Evolutionary conservation across 2,329 filamentous ascomycete species (phyloP).

Genomic region (Fusarium humuli): DNA sequence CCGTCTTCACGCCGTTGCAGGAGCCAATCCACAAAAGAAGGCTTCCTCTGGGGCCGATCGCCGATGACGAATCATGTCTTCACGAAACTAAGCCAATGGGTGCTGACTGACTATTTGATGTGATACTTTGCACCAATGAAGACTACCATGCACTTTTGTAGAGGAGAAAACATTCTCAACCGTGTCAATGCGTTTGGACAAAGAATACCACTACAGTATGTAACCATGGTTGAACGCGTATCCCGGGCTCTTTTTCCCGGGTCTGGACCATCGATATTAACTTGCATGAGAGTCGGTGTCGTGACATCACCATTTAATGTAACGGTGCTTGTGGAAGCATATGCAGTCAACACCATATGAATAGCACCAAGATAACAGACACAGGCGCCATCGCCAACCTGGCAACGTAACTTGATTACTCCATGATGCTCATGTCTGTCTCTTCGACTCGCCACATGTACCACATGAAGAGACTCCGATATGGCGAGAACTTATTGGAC

Average conservation of each 20-base stretch:
- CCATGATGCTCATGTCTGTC: constrained; percentile 76
- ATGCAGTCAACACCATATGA: constrained; percentile 16
- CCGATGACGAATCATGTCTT: constrained; percentile 32
- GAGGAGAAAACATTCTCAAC: constrained; percentile 2
- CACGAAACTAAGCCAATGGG: constrained; percentile 10
- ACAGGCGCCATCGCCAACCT: constrained; percentile 12
- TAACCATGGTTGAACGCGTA: constrained; percentile 13
- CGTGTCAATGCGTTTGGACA: neutral
- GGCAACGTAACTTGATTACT: constrained; percentile 48
- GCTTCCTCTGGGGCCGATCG: constrained; percentile 32
- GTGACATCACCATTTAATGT: constrained; percentile 38
- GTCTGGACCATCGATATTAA: constrained; percentile 13
- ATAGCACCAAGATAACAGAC: constrained; percentile 24
- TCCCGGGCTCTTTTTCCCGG: neutral
- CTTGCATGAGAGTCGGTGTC: constrained; percentile 8
- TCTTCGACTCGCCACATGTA: constrained; percentile 94
- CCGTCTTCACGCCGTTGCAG: constrained; percentile 23
- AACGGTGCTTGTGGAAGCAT: neutral
- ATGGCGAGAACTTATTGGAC: constrained; percentile 83
- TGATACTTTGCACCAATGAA: neutral
- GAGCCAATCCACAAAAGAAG: constrained; percentile 18
- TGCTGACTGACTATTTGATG: neutral
- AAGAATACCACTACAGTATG: neutral
- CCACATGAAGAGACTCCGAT: constrained; percentile 96
- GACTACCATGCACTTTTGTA: constrained; percentile 7